Evolutionary conservation across 495 filamentous ascomycete genomes (phyloP).

Genomic region (Hypoxylon lienhwacheense): DNA sequence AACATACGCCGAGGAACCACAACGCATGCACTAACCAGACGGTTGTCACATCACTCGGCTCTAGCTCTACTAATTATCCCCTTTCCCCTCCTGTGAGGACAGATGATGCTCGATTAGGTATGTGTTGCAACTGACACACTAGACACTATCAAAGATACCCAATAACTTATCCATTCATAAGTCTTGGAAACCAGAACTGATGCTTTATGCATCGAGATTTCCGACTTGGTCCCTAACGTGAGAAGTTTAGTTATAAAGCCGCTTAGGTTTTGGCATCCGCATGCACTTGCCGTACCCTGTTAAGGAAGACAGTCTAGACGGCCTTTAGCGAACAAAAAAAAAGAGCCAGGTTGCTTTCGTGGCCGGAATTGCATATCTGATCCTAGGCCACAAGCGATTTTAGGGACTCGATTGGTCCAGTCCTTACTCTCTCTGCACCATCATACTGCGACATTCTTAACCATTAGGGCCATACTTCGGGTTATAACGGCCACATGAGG

Average conservation of each 20-base stretch:
- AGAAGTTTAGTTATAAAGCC: slow-evolving; percentile 17
- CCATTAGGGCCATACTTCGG: slow-evolving; percentile 31
- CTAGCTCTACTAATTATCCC: slow-evolving; percentile 16
- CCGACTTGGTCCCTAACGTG: slow-evolving; percentile 19
- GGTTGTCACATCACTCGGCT: slow-evolving; percentile 6
- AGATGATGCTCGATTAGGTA: slow-evolving; percentile 1
- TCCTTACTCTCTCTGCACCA: slow-evolving; percentile 33
- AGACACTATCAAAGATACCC: slow-evolving; percentile 22
- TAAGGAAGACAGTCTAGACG: slow-evolving; percentile 22
- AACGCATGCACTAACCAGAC: slow-evolving; percentile 15
- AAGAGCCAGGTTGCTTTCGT: slow-evolving; percentile 27
- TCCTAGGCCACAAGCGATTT: slow-evolving; percentile 20
- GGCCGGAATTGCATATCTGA: slow-evolving; percentile 31
- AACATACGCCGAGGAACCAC: slow-evolving; percentile 6
- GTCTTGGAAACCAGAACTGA: slow-evolving; percentile 8
- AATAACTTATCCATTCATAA: slow-evolving; percentile 5
- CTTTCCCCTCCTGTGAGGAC: slow-evolving; percentile 2
- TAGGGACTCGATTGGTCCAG: slow-evolving; percentile 35
- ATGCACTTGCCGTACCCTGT: slow-evolving; percentile 19
- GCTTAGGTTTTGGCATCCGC: slow-evolving; percentile 25
- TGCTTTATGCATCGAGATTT: slow-evolving; percentile 17
- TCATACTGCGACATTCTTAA: slow-evolving; percentile 18
- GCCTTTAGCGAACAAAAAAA: slow-evolving; percentile 27
- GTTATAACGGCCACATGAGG: slow-evolving; percentile 26
- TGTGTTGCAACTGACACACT: slow-evolving; percentile 22